Base-by-base conservation (phyloP, 208 protist genomes). In the Willaertia magna region DNA sequence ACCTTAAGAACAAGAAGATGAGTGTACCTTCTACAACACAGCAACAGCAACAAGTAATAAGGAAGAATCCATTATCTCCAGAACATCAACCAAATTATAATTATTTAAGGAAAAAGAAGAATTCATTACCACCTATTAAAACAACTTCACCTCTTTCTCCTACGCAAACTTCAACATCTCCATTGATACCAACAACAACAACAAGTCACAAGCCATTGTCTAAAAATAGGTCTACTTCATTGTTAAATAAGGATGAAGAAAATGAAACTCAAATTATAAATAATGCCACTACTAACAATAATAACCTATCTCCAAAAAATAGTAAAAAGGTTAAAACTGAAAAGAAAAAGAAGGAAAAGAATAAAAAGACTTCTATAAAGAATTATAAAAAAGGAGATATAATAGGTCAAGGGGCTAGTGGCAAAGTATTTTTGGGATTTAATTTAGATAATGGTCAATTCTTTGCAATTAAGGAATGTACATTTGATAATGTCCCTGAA, bases 391-490 rank as follows among this genome's bases (percentile, higher is more conserved):
- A 83, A 26, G 78, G 78, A 43, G 78, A 83, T 40, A 43, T 85
- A 18, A 85, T 85, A 46, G 83, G 83, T n/a, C 4, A 9, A 18
- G 83, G 83, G 0, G 47, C 83, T 7, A 81, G 42, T 74, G 83
- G 49, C 42, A 85, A 44, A 18, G 83, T 85, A 9, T 85, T 52
- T 55, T 18, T 85, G 4, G 18, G 49, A 3, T 79, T 40, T 22
- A 55, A 85, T 44, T 12, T 74, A 0, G 83, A 85, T n/a, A 30
- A 52, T 79, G 46, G 83, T 22, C 11, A 61, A 22, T 55, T 85
- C 34, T 79, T 85, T 85, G 83, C 51, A 20, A 43, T 85, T 12
- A 85, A 85, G 34, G 83, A 85, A 67, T 30, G 55, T 40, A 79
- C 43, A 30, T 83, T 83, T 20, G 46, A 40, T 4, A 83, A 55